Conservation (phyloP, 352 stramenopile genomes). For the Nothophytophthora sp. region DNA sequence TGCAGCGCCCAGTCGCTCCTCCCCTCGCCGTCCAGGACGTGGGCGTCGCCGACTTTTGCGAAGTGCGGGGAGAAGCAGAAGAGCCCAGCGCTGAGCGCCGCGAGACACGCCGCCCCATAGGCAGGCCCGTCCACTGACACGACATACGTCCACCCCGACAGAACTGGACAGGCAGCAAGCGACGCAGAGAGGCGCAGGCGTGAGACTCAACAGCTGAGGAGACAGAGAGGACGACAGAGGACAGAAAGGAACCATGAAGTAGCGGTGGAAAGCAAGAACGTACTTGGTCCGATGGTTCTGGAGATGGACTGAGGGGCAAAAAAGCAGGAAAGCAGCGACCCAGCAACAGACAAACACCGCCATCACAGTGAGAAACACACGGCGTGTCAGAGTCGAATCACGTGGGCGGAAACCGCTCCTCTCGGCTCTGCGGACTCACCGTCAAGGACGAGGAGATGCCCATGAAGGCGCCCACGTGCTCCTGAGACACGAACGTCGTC, state of each 20-base stretch:
- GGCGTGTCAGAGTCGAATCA: neutral
- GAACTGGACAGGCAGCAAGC: conserved; percentile 38
- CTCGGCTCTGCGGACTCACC: conserved; percentile 25
- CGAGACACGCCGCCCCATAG: conserved; percentile 65
- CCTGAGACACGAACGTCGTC: conserved; percentile 65
- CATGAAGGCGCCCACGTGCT: conserved; percentile 79
- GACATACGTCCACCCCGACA: conserved; percentile 81
- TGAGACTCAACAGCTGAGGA: neutral
- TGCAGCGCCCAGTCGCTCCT: conserved; percentile 11
- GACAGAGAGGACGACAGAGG: neutral
- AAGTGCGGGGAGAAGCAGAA: conserved; percentile 77
- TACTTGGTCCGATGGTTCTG: conserved; percentile 74
- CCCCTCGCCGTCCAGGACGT: conserved; percentile 9
- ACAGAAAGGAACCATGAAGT: neutral
- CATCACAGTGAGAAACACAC: conserved; percentile 8
- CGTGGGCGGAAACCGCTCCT: neutral
- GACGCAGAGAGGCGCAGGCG: neutral
- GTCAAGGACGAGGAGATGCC: conserved; percentile 79
- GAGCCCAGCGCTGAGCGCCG: conserved; percentile 49
- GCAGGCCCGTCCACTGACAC: conserved; percentile 69
- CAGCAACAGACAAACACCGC: conserved; percentile 3
- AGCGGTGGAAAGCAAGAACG: conserved; percentile 15
- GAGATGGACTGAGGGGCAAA: conserved; percentile 55
- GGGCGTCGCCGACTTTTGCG: conserved; percentile 29
- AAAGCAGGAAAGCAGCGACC: neutral